Evolutionary conservation across 202 grass and related monocot species (phyloP), one percentile per base, ranked within the genome.

Genomic region (Setaria italica): DNA sequence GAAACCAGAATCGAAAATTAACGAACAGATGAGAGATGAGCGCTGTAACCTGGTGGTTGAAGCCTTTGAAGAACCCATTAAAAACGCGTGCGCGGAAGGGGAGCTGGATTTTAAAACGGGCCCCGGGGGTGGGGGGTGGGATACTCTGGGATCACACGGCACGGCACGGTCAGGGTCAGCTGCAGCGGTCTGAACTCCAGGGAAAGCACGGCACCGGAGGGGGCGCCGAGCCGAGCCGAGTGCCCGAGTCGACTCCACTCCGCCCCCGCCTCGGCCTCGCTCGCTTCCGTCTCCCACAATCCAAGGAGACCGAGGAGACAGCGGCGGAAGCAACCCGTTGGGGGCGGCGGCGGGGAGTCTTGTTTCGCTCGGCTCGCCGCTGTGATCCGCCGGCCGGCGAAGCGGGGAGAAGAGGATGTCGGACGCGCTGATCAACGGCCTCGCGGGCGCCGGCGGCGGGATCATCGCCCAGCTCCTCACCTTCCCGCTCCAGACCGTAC

Each of bases 401-500:
- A 17, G 72, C 67, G 51, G 25, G 45, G 46, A 19, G 8, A 58
- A 2, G 45, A 13, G 62, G 85, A 90, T 97, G 92, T 97, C 95
- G 62, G 92, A 97, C 78, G 95, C 95, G 74, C 71, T 97, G 70
- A 93, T 94, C 76, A 97, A 94, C 87, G 95, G 95, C 57, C 77
- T 97, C 86, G 92, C 95, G 33, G 92, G 95, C 86, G 90, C 95
- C 79, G 92, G 88, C 85, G 95, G 90, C 43, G 95, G 95, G 33
- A 97, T 95, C 90, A 82, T 97, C 67, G 92, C 95, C 72, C 95
- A 97, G 82, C 71, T 94, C 85, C 79, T 97, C 62, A 95, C 92
- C 69, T 97, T 91, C 87, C 95, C 95, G 6, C 90, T 97, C 17
- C 95, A 94, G 80, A 94, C 95, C 82, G 95, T 95, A 92, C 78